Base-by-base conservation (phyloP, 2,329 filamentous ascomycete species). In the Calonectria crousiana region DNA sequence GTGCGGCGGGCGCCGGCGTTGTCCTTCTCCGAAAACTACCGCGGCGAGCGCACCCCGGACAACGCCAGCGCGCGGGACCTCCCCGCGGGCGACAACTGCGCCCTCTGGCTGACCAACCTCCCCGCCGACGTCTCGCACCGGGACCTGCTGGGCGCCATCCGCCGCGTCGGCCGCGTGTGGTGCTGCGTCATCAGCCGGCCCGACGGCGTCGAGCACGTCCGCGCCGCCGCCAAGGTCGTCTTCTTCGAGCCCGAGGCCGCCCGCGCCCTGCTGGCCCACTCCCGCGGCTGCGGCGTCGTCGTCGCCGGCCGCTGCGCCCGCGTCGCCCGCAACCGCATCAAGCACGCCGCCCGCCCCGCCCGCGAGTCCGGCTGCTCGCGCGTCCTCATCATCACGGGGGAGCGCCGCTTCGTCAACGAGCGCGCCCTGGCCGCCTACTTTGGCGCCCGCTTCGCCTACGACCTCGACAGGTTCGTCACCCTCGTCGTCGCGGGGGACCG, bases 91-190 rank as follows among this genome's bases (percentile, higher is more conserved):
- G 68, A 85, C 38, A 91, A 90, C 80, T 90, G 89, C 38, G 85
- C 88, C 0, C 82, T 91, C 1, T 91, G 89, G 86, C 76, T 92
- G 32, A 89, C 87, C 2, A 88, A 89, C 65, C 84, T 92, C 0
- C 88, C 89, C 0, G 83, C 86, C 0, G 75, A 84, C 67, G 80
- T 88, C 52, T 86, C 83, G 2, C 84, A 87, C 51, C 76, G 80
- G 32, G 83, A 87, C 76, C 87, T 91, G 1, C 85, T 91, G 1
- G 72, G 77, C 1, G 75, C 83, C 3, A 86, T 91, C 53, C 84
- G 85, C 14, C 78, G 84, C 73, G 82, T 87, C 36, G 90, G 90
- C 2, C 89, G 90, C 70, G 81, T 91, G 14, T 91, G 84, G 78
- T 88, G 88, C 58, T 84, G 84, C 2, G 87, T 88, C 71, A 88